Evolutionary conservation across 2,329 filamentous ascomycete genomes (phyloP).

Genomic region (Passalora sequoiae): DNA sequence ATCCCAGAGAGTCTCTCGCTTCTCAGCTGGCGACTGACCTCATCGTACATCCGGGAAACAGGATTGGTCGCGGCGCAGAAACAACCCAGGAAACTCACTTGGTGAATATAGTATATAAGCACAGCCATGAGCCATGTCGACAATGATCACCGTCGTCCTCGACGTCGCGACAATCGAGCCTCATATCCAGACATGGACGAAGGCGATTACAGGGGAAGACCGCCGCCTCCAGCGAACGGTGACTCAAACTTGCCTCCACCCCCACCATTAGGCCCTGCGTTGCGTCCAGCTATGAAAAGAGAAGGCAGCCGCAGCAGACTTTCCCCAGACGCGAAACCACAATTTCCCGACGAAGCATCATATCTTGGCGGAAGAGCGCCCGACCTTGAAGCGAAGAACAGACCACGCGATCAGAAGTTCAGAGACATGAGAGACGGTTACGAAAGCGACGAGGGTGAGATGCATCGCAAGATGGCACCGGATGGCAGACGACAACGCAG

Average conservation of each 20-base stretch:
- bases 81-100: neutral
- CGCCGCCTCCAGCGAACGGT: conserved; percentile 4
- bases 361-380: conserved; percentile 29
- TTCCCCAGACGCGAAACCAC: conserved; percentile 26
- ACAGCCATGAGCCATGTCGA: conserved; percentile 6
- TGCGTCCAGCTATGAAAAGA: conserved; percentile 30
- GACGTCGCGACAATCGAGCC: conserved; percentile 3
- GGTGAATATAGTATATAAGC: conserved; percentile 1
- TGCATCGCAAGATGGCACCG: conserved; percentile 22
- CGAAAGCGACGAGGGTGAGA: conserved; percentile 35
- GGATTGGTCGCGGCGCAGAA: too few species aligned
- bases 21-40: conserved; percentile 5
- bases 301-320: conserved; percentile 31
- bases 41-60: conserved; percentile 2
- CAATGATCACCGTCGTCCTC: conserved; percentile 1
- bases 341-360: conserved; percentile 33
- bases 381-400: conserved; percentile 33
- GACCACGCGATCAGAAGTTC: conserved; percentile 29
- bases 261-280: conserved; percentile 31
- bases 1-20: too few species aligned
- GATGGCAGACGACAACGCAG: conserved; percentile 7
- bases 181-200: conserved; percentile 5
- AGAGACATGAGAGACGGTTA: conserved; percentile 35
- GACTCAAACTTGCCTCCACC: conserved; percentile 28
- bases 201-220: conserved; percentile 3